Conservation (phyloP, 768 basidiomycete genomes). For the Russula sp. region DNA sequence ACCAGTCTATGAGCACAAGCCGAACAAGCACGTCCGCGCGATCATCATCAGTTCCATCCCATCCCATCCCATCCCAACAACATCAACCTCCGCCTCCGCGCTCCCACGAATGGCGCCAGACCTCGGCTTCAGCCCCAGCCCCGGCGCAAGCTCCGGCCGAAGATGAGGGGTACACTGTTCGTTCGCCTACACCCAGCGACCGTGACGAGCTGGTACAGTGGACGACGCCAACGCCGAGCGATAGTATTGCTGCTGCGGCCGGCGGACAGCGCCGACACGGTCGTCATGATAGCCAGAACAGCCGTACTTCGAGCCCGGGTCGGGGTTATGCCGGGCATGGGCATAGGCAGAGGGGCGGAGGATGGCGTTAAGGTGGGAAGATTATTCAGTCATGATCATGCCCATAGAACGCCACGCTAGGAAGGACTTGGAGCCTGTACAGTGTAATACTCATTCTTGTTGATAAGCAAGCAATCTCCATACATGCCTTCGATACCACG, state of each 20-base stretch:
- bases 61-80: background rate
- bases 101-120: background rate
- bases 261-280: background rate
- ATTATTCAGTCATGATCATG: background rate
- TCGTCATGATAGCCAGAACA: background rate
- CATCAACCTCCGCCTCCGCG: background rate
- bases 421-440: background rate
- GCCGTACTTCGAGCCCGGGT: background rate
- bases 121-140: background rate
- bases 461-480: background rate
- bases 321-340: background rate
- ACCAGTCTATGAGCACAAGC: constrained; percentile 7
- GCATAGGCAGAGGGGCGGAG: background rate
- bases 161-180: too few relatives aligned
- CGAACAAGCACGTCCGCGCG: background rate
- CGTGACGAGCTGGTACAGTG: background rate
- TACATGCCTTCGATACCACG: too few relatives aligned
- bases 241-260: background rate
- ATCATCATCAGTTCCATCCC: background rate
- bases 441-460: background rate
- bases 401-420: background rate
- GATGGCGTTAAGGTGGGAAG: background rate
- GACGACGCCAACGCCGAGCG: constrained; percentile 1
- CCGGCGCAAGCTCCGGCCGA: background rate
- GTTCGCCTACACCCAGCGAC: constrained; percentile 7